Evolutionary conservation across 2,329 filamentous ascomycete genomes (phyloP).

Genomic region (Fusarium albosuccineum): DNA sequence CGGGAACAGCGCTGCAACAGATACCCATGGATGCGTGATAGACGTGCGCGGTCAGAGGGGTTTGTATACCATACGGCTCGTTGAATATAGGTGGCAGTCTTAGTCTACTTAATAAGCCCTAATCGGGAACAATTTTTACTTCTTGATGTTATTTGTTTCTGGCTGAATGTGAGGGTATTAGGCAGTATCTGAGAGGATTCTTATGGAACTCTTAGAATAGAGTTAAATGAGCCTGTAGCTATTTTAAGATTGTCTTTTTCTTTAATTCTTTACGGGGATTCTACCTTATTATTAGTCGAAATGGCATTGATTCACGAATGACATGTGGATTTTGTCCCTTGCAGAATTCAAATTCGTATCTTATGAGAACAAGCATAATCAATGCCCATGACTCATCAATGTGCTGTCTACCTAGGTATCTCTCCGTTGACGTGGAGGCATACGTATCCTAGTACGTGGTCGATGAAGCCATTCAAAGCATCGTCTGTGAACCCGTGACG

Average conservation of each 20-base stretch:
- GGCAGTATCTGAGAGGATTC: too few relatives aligned
- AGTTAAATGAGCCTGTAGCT: too few relatives aligned
- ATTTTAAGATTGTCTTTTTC: too few relatives aligned
- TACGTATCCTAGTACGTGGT: conserved; percentile 35
- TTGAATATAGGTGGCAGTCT: conserved; percentile 15
- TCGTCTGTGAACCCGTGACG: conserved; percentile 29
- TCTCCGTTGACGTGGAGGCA: conserved; percentile 16
- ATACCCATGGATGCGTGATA: conserved; percentile 15
- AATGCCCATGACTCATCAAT: too few relatives aligned
- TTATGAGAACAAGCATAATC: too few relatives aligned
- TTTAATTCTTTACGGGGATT: too few relatives aligned
- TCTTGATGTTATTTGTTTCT: background rate
- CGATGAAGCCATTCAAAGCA: conserved; percentile 18
- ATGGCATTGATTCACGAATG: too few relatives aligned
- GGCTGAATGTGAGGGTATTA: background rate
- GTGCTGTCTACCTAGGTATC: too few relatives aligned
- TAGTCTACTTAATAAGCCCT: conserved; percentile 7
- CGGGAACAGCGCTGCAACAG: background rate
- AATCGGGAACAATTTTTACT: background rate
- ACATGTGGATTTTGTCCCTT: background rate
- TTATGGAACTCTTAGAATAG: too few relatives aligned
- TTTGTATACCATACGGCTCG: conserved; percentile 22
- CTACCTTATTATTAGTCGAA: too few relatives aligned
- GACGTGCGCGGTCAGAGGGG: conserved; percentile 13
- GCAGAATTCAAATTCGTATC: too few relatives aligned